Evolutionary conservation across 2,329 filamentous ascomycete species (phyloP), one percentile per base, ranked within the genome.

Genomic region (Coniochaeta pulveracea): DNA sequence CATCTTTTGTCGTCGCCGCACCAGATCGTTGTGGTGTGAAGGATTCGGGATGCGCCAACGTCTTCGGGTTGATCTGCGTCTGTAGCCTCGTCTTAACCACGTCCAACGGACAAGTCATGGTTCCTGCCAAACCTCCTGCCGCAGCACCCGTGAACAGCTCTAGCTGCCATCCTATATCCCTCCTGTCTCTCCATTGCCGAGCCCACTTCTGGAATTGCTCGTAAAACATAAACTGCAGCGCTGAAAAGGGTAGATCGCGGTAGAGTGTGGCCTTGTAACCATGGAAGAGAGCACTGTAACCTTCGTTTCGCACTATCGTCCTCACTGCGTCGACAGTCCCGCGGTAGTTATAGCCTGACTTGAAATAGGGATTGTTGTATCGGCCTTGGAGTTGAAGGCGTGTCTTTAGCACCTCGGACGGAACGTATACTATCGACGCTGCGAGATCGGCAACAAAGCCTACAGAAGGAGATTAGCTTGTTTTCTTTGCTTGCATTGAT

Each of bases 341-440:
- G 46, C 79, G 80, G 55, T 98, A 98, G 55, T 98, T 98, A 61
- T 98, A 98, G 37, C 91, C 91, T 1, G 85, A 94, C 30, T 77
- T 66, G 63, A 96, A 96, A 58, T 79, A 82, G 1, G 91, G 88
- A 50, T 98, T 98, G 58, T 96, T 93, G 61, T 86, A 82, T 39
- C 85, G 83, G 33, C 91, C 93, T 56, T 98, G 91, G 5, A 98
- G 71, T 53, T 98, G 91, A 31, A 96, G 65, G 16, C 91, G 78
- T n/a, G 91, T 98, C 58, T 98, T 98, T 45, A 98, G 70, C 5
- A 98, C 91, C 58, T 98, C 93, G 10, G 89, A 94, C 4, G 91
- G 93, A 4, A 98, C 93, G 52, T 98, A 98, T 38, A 95, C 72
- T 39, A 94, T 69, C 1, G 86, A 94, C 2, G 91, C 89, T 27